Evolutionary conservation across 768 basidiomycete species (phyloP).

Genomic region (Tulasnella sp.): DNA sequence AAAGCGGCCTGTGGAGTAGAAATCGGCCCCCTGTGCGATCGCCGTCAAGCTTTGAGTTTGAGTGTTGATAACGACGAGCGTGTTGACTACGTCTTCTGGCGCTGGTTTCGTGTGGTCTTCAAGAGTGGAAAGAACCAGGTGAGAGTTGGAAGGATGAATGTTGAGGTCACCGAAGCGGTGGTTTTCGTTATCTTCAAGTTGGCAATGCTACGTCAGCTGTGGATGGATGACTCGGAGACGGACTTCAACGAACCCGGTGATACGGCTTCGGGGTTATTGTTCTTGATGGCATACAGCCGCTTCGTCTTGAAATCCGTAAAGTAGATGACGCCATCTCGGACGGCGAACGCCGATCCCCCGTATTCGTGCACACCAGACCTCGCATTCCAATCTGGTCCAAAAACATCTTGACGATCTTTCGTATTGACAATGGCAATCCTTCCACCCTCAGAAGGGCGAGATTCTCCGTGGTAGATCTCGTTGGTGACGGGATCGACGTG

Average conservation of each 20-base stretch:
- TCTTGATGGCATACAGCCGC: slow-evolving; percentile 53
- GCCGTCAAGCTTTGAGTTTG: slow-evolving; percentile 50
- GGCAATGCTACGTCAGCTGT: neutral
- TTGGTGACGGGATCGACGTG: slow-evolving; percentile 56
- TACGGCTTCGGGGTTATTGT: slow-evolving; percentile 51
- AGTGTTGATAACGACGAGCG: slow-evolving; percentile 61
- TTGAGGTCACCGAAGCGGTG: slow-evolving; percentile 68
- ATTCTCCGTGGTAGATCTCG: slow-evolving; percentile 60
- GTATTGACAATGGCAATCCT: slow-evolving; percentile 64
- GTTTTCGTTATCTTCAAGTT: slow-evolving; percentile 50
- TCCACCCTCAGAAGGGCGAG: slow-evolving; percentile 59
- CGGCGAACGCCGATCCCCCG: slow-evolving; percentile 65
- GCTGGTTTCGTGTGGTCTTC: slow-evolving; percentile 69
- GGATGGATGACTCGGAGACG: neutral
- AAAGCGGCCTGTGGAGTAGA: slow-evolving; percentile 66
- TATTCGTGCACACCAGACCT: slow-evolving; percentile 69
- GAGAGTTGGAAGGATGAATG: slow-evolving; percentile 56
- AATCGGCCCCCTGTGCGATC: slow-evolving; percentile 65
- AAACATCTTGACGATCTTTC: slow-evolving; percentile 53
- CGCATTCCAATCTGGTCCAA: slow-evolving; percentile 59
- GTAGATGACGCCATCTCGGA: slow-evolving; percentile 55
- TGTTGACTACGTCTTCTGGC: slow-evolving; percentile 59
- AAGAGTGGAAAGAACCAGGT: slow-evolving; percentile 62
- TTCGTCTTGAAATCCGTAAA: slow-evolving; percentile 63
- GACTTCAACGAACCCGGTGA: slow-evolving; percentile 58